Conservation (phyloP, 805 yeast species). For the Barnettozyma vustinii region DNA sequence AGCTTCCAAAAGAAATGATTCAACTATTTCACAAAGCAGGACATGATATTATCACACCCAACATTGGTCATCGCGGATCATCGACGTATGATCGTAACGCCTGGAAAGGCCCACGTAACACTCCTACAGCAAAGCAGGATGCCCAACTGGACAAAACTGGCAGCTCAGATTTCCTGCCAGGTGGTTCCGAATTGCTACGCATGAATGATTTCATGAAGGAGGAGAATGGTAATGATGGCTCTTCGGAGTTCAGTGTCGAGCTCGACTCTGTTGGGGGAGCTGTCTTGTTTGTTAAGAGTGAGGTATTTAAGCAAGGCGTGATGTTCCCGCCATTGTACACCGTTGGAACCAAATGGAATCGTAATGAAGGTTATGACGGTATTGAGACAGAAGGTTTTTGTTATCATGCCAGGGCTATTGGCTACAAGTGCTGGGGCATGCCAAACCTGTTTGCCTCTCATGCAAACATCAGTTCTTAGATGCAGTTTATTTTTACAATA, state of each 20-base stretch:
- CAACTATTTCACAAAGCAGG: neutral
- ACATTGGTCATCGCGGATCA: neutral
- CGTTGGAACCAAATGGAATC: conserved; percentile 40
- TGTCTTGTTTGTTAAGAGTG: conserved; percentile 37
- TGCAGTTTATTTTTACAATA: too few relatives aligned
- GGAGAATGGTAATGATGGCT: conserved; percentile 5
- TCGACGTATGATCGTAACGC: too few relatives aligned
- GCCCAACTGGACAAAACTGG: too few relatives aligned
- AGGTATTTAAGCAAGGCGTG: conserved; percentile 40
- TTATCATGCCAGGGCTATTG: conserved; percentile 38
- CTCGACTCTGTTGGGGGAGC: conserved; percentile 51
- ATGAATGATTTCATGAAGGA: neutral
- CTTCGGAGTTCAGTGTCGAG: conserved; percentile 17
- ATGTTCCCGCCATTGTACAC: conserved; percentile 40
- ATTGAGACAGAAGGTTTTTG: conserved; percentile 52
- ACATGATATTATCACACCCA: neutral
- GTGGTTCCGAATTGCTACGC: neutral
- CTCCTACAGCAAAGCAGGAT: too few relatives aligned
- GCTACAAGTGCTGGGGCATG: conserved; percentile 44
- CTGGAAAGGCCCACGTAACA: too few relatives aligned
- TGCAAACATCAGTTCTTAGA: neutral
- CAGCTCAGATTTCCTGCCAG: neutral
- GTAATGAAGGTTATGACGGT: conserved; percentile 46
- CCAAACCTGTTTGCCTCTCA: conserved; percentile 42
- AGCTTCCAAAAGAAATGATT: neutral